Evolutionary conservation across 2,329 filamentous ascomycete genomes (phyloP), one percentile per base, ranked within the genome.

Genomic region (Aspergillus brasiliensis): DNA sequence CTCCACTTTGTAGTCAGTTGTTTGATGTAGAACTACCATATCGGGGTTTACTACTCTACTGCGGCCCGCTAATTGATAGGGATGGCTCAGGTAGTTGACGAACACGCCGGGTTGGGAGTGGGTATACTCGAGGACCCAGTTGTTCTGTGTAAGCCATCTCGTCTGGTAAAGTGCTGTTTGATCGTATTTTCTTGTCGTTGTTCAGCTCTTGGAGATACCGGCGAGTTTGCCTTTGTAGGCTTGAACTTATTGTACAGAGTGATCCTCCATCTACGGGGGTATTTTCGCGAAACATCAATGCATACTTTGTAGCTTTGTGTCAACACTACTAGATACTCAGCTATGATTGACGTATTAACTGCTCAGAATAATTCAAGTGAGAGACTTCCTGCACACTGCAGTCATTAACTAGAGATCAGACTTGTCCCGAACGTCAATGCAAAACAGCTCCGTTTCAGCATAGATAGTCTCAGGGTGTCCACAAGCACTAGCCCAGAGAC

Each of bases 51-150:
- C n/a, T n/a, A n/a, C n/a, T n/a, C n/a, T n/a, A n/a, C n/a, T n/a
- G n/a, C n/a, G 31, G 13, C 42, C 23, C 4, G 47, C 10, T 6
- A 52, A 53, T 15, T 53, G 38, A 31, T 62, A 34, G 0, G 60
- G 60, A 3, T 51, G 40, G 25, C 52, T 56, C 8, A 59, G 19
- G n/a, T 59, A 59, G 31, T 62, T 57, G 0, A 25, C 15, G n/a
- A 62, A 59, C 7, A 53, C 8, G 6, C 60, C 60, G 11, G 52
- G 48, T 8, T 62, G 56, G 42, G 59, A 62, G n/a, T 59, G 56
- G 6, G 60, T 52, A 31, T 62, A 62, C n/a, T 62, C 56, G 3
- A 62, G 60, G 28, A 62, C 40, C 56, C 23, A 5, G 11, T 15
- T 11, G 10, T 5, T 5, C 13, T 52, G 23, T 25, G 3, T 17